A percentile compares a stretch with the other conserved stretches of the same genome.
These are phyloP conservation scores for Microglena sp. DNA, from an alignment of 139 green algal genomes.

Conservation along the genomic window DNA sequence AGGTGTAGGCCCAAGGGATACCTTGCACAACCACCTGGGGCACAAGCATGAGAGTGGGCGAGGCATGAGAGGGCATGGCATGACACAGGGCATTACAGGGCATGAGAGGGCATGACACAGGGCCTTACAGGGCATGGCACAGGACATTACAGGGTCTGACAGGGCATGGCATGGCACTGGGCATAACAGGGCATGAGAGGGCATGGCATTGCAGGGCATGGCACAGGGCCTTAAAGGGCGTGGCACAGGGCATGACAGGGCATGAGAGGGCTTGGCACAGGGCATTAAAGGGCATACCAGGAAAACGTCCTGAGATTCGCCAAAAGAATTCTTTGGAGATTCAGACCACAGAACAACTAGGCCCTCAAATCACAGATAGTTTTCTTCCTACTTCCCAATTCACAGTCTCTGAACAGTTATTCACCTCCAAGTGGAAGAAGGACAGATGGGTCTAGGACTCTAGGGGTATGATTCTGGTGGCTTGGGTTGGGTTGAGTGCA, in stretches of 20 bases:
- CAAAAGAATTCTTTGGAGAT: neutral
- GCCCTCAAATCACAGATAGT: neutral
- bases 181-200: neutral
- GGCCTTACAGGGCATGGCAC: neutral
- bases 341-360: neutral
- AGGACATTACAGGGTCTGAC: neutral
- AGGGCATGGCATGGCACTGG: neutral
- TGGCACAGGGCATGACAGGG: neutral
- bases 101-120: neutral
- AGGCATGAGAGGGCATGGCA: neutral
- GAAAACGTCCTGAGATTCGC: no score
- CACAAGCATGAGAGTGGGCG: neutral
- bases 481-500: no score
- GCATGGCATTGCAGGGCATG: neutral
- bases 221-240: neutral
- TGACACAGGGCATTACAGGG: neutral
- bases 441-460: no score
- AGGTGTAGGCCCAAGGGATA: constrained; percentile 79
- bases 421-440: no score
- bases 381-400: neutral
- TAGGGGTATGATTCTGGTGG: no score
- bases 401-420: no score
- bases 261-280: neutral
- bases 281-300: no score
- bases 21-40: constrained; percentile 79